Evolutionary conservation across 495 filamentous ascomycete species (phyloP), one percentile per base, ranked within the genome.

Genomic region (Talaromyces liani): DNA sequence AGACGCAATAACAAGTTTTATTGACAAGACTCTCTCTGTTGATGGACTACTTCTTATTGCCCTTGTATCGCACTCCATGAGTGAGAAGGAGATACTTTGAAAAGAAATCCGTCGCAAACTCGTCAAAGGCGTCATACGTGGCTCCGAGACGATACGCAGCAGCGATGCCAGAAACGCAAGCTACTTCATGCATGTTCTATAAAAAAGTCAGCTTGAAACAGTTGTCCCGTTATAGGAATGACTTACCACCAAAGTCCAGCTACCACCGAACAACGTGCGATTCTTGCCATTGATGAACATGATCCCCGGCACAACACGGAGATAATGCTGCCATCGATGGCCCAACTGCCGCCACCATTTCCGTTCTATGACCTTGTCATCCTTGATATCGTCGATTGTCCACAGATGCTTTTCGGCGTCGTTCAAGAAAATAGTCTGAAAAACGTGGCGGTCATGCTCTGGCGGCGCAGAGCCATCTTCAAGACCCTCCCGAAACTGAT

Each of bases 331-430:
- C 82, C 85, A 93, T 39, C 85, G 78, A 69, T 95, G 91, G 20
- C 90, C 89, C 24, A 93, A 84, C 70, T 93, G 91, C 69, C 93
- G 91, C 91, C 91, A 93, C 88, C 88, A 91, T 67, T 93, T 88
- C 57, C 79, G 77, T 10, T 83, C 76, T 45, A 95, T 90, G 33
- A 93, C 80, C 65, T 89, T 92, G 53, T 71, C 71, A 61, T 82
- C 69, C 67, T 88, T 84, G 62, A 95, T 93, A 65, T 88, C 82
- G 62, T 85, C 77, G 64, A 87, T 85, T 0, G 86, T 88, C 90
- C 91, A 93, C 1, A 93, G 71, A 41, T 87, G 72, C 34, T 76
- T 68, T 33, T 86, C 80, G 27, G 84, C 75, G 60, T 90, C 87
- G 71, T 95, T 88, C 29, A 95, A 75, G 73, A 88, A 95, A 51